Base-by-base conservation (phyloP, 2,329 filamentous ascomycete species). In the Gaeumannomyces sp. region DNA sequence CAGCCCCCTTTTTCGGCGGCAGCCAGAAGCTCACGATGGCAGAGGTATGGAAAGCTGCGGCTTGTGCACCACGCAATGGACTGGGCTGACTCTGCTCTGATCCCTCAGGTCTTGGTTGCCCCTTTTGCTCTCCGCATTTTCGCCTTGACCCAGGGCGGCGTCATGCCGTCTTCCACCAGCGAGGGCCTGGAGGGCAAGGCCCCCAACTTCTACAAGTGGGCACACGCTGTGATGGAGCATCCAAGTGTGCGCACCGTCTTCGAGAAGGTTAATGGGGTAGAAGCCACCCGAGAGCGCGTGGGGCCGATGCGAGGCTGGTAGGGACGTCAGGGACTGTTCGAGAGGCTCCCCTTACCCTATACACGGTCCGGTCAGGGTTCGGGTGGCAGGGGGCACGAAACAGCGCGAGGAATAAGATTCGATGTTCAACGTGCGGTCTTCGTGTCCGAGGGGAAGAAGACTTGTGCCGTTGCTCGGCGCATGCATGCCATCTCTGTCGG, bases 161-260 rank as follows among this genome's bases (percentile, higher is more conserved):
- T 91, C 22, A 73, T 85, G 64, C 87, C 85, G n/a, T 2, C 60
- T 1, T 22, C 56, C 22, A 35, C 69, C 5, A 11, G 31, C 1
- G 27, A 63, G 6, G 13, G 19, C 8, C 75, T 88, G 64, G 76
- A 78, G 64, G 73, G 81, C 64, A 79, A 80, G 64, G 76, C 88
- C 11, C 90, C 90, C 1, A 84, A 83, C 65, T 92, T 91, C 73
- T 82, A 81, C 71, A 85, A 83, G 68, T 93, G 90, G 90, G 85
- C 84, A 0, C 77, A 85, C 66, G 83, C 81, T 1, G 83, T 89
- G 2, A 74, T 81, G 6, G 78, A 79, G 66, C 83, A 91, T 65
- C 84, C 87, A 22, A 92, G 87, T 69, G 89, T 94, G 22, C 85
- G 80, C 0, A 80, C 77, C 61, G 86, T 89, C 66, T 91, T 80